Base-by-base conservation (phyloP, 225 moss, liverwort and hornwort species). In the Marchantia polymorpha region DNA sequence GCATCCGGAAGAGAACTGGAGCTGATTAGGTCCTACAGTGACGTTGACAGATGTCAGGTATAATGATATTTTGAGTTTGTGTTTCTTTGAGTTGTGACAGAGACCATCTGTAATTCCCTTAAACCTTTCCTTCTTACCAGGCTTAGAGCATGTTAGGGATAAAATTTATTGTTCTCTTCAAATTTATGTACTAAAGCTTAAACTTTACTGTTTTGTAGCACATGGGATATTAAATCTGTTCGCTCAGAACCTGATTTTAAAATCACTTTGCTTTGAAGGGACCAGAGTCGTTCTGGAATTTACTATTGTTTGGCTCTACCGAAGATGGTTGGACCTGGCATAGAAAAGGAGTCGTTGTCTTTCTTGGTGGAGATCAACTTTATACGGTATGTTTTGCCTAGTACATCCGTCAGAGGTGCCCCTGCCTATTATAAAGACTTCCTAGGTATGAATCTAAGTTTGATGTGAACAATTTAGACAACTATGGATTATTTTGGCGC, bases 1-100 rank as follows among this genome's bases (percentile, higher is more conserved):
- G 91, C 95, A 71, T 93, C 91, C 76, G 94, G 94, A 79, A 89
- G 85, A 75, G 94, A 94, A 83, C 84, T 89, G 73, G 89, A 91
- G 80, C 87, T 94, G 30, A 83, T 94, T 29, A 82, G 79, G 52
- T 89, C 91, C 5, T 92, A 85, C 64, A 76, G 79, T 56, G 87
- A 91, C 84, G 89, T 94, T 55, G 90, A 94, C 55, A 90, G 92
- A 69, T 90, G 90, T 76, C 89, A 76, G 81, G 81, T 81, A 75
- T 17, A 30, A 67, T 80, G 53, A 39, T 22, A 13, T 49, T 10
- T 7, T n/a, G n/a, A n/a, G 39, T 39, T 39, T 39, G 5, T 39
- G 39, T 60, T 39, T 47, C 10, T 5, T n/a, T 39, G 27, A 59
- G 39, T 39, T 2, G 39, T 39, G 39, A 5, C 39, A 39, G 39